Evolutionary conservation across 257 asterid species (phyloP), one percentile per base, ranked within the genome.

Genomic region (Rehmannia glutinosa): DNA sequence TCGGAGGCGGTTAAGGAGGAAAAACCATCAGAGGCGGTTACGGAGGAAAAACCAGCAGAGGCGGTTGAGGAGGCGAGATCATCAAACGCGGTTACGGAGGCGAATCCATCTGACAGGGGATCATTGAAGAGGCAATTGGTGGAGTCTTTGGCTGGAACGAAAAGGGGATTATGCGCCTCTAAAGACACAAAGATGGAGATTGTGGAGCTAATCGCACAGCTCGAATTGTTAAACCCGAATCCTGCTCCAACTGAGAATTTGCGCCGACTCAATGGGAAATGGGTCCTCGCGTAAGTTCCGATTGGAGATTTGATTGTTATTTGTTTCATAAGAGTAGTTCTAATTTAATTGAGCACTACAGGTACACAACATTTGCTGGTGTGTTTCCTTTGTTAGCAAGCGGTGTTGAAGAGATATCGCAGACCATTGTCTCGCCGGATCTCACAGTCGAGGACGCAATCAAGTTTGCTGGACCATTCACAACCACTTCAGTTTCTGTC

Each of bases 341-440:
- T n/a, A n/a, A 5, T 52, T 63, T 3, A 2, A 16, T 50, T 50
- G 74, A 20, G 52, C 6, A 41, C 36, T 79, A 61, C 82, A 93
- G 97, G 63, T 88, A 86, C 85, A 90, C 99, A 52, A 76, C 97
- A 68, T 93, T 90, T 82, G 66, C 70, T 2, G 92, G 88, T 6
- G 59, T 90, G 82, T 87, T 86, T 58, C 99, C 96, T 8, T 72
- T 88, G 84, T 71, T 93, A 52, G 80, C 99, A 15, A 80, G 86
- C 67, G 95, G 92, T 60, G 83, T 93, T 16, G 96, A 93, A 72
- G 96, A 93, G 82, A 90, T 93, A 71, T 93, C 96, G 1, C 99
- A 93, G 77, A 90, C 88, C 45, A 90, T 93, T 8, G 92, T 90
- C 68, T 85, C 97, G 0, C 73, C 45, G 56, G 64, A 74, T 57